A percentile compares a stretch with the other conserved stretches of the same genome.
These are phyloP conservation scores for Spencermartinsiella europaea DNA, from an alignment of 805 yeast species.

Conservation along the genomic window DNA sequence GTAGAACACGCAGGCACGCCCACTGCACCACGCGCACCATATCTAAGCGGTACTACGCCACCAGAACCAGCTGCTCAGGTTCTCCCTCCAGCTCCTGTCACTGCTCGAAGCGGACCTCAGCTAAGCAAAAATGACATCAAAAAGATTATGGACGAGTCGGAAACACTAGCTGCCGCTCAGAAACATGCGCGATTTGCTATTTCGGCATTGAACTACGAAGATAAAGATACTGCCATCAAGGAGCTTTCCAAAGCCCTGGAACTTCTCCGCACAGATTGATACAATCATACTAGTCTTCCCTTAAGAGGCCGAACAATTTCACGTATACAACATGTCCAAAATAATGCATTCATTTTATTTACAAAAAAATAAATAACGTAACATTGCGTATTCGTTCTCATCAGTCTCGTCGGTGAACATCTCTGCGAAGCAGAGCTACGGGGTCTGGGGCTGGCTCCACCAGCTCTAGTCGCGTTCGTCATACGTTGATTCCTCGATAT, in stretches of 20 bases:
- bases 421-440: no score
- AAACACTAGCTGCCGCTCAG: conserved; percentile 40
- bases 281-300: no score
- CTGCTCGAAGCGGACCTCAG: conserved; percentile 12
- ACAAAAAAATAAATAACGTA: neutral
- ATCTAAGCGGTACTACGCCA: no score
- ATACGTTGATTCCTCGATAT: conserved; percentile 18
- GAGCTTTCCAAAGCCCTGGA: conserved; percentile 50
- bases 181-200: conserved; percentile 69
- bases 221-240: conserved; percentile 53
- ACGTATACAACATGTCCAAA: neutral
- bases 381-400: no score
- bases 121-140: conserved; percentile 23
- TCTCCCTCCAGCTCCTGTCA: conserved; percentile 11
- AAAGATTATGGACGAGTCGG: conserved; percentile 32
- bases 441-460: no score
- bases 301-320: neutral
- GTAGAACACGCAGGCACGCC: neutral
- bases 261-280: conserved; percentile 17
- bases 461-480: no score
- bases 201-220: conserved; percentile 69
- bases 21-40: neutral
- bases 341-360: neutral
- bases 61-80: conserved; percentile 12
- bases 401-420: no score